Evolutionary conservation across 202 grass and related monocot species (phyloP).

Genomic region (Carex sylvatica): DNA sequence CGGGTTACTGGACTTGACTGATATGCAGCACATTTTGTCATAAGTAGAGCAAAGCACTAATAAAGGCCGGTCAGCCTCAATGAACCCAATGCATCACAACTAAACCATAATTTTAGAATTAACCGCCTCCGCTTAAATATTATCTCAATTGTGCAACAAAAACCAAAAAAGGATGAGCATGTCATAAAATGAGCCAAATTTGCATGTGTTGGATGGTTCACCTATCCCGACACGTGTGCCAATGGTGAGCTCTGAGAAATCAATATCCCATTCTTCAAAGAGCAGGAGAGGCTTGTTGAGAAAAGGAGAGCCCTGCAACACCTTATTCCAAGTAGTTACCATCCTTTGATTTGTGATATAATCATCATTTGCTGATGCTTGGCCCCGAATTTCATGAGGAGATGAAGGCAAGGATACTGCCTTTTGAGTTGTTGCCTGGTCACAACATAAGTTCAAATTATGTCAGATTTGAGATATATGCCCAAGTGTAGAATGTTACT

Average conservation of each 20-base stretch:
- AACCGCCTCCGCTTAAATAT: not conserved
- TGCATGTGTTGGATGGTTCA: conserved; percentile 31
- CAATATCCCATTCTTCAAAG: conserved; percentile 99
- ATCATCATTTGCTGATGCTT: conserved; percentile 57
- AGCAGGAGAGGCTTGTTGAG: conserved; percentile 80
- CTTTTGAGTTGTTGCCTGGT: conserved; percentile 54
- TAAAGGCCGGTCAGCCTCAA: not conserved
- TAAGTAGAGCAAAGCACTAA: not conserved
- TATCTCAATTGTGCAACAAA: not conserved
- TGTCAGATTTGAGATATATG: not conserved
- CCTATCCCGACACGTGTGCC: conserved; percentile 99
- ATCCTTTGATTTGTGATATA: conserved; percentile 67
- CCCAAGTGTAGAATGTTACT: not conserved
- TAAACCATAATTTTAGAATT: not conserved
- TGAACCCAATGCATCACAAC: not conserved
- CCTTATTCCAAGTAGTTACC: conserved; percentile 72
- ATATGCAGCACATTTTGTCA: not conserved
- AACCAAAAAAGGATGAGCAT: not conserved
- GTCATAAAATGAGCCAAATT: not conserved
- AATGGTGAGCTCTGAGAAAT: conserved; percentile 95
- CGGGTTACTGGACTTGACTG: not conserved
- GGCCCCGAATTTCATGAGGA: conserved; percentile 74
- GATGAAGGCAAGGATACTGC: conserved; percentile 93
- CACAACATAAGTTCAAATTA: conserved; percentile 10
- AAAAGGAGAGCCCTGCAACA: conserved; percentile 75